These are phyloP conservation scores for Nicotiana otophora DNA, from an alignment of 257 asterid species.

Conservation along the genomic window DNA sequence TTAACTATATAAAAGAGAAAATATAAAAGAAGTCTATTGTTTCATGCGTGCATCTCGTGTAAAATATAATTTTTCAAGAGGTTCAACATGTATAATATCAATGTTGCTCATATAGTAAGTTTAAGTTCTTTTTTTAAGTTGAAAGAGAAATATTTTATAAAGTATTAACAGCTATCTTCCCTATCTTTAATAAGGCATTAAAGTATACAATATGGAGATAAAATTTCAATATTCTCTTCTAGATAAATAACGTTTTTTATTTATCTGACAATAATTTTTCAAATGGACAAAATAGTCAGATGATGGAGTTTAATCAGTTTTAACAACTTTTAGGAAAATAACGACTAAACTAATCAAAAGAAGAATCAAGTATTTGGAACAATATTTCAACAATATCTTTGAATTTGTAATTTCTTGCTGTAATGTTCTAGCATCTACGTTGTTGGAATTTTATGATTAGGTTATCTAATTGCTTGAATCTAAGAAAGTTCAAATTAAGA, in stretches of 20 bases:
- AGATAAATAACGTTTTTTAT: not conserved
- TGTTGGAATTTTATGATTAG: not conserved
- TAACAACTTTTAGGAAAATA: not conserved
- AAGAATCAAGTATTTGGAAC: not conserved
- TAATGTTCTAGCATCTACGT: not conserved
- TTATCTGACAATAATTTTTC: not conserved
- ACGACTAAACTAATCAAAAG: not conserved
- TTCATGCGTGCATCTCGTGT: not conserved
- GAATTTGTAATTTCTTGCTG: not conserved
- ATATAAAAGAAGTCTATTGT: too few relatives aligned
- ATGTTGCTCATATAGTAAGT: too few relatives aligned
- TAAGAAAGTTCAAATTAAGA: too few relatives aligned
- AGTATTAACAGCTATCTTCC: not conserved
- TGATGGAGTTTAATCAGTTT: not conserved
- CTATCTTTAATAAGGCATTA: not conserved
- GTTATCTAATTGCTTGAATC: conserved; percentile 1
- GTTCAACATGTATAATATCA: too few relatives aligned
- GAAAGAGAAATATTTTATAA: too few relatives aligned
- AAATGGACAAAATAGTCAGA: not conserved
- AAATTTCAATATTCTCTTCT: not conserved
- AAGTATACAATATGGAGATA: too few relatives aligned
- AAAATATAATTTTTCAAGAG: not conserved
- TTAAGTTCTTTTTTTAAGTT: too few relatives aligned
- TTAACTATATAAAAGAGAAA: too few relatives aligned
- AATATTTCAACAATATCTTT: not conserved